These are phyloP conservation scores for Candida krabiensis DNA, from an alignment of 805 yeast species.

Conservation along the genomic window DNA sequence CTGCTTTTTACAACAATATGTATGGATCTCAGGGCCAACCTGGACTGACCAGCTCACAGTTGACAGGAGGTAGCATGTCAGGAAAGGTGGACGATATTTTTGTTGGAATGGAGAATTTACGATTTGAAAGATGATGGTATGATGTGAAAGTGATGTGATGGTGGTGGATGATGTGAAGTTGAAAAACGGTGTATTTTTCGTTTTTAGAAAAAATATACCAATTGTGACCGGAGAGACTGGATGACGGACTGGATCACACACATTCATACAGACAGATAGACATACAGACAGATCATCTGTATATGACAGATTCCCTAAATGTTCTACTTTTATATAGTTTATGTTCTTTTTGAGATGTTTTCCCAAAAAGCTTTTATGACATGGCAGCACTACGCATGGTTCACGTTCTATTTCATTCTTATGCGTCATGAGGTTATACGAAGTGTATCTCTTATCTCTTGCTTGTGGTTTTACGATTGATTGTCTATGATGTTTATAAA, in stretches of 20 bases:
- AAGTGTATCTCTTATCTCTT: not conserved
- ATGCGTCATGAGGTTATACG: not conserved
- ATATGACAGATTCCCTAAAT: not conserved
- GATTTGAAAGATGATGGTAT: constrained; percentile 23
- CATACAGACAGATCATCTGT: too few relatives aligned
- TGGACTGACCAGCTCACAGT: constrained; percentile 27
- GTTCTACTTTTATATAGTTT: not conserved
- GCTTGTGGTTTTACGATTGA: not conserved
- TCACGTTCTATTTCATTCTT: constrained; percentile 1
- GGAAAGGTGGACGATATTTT: constrained; percentile 28
- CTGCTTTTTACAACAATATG: constrained; percentile 11
- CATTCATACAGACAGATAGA: too few relatives aligned
- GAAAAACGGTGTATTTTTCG: too few relatives aligned
- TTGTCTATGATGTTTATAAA: not conserved
- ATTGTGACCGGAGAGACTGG: too few relatives aligned
- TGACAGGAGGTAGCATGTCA: constrained; percentile 26
- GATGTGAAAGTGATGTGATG: not conserved
- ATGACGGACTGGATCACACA: too few relatives aligned
- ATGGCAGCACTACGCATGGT: constrained; percentile 5
- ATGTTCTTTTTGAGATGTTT: not conserved
- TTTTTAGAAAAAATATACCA: too few relatives aligned
- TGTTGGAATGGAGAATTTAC: constrained; percentile 29
- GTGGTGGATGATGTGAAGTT: too few relatives aligned
- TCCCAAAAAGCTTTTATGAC: constrained; percentile 3
- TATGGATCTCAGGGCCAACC: constrained; percentile 5